Evolutionary conservation across 345 rosid species (phyloP), one percentile per base, ranked within the genome.

Genomic region (Physaria fendleri): DNA sequence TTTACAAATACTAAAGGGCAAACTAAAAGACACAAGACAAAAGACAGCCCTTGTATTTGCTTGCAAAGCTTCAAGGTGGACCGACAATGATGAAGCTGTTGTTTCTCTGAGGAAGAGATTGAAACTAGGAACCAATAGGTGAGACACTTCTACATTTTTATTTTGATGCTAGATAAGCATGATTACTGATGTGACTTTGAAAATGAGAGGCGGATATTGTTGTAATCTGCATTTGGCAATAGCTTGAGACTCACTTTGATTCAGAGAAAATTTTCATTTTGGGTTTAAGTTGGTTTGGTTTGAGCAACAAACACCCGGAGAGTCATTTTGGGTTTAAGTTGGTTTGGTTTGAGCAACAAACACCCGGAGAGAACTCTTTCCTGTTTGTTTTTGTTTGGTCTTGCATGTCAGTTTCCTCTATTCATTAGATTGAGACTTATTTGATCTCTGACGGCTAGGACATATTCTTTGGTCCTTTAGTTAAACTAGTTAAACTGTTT

Each of bases 1-100:
- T 83, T 64, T 94, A 83, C 84, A 81, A 66, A 47, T 79, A 73
- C 5, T 56, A 66, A 45, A 23, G 8, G 20, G 56, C 28, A 5
- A n/a, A 16, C 9, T 53, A 28, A 49, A 58, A 27, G 62, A 27
- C 42, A 14, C 17, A 18, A 9, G 21, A 16, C 4, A 1, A 8
- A 46, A 47, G 20, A 27, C 56, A 4, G 8, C 13, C 9, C 28
- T 2, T 22, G 2, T 14, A 12, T 38, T 49, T 2, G n/a, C 17
- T 61, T 10, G 27, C 4, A 3, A 59, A 45, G 24, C 12, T 59
- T 32, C 57, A 52, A 23, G 32, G 20, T 6, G 1, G 25, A 32
- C n/a, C n/a, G n/a, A n/a, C n/a, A 32, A 33, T 29, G 20, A 11
- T 45, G 25, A 38, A 56, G 34, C 37, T 46, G 56, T 41, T 21